A percentile compares a stretch with the other conserved stretches of the same genome.
Conservation (phyloP, 768 basidiomycete species). For the Hemileccinum impolitum region DNA sequence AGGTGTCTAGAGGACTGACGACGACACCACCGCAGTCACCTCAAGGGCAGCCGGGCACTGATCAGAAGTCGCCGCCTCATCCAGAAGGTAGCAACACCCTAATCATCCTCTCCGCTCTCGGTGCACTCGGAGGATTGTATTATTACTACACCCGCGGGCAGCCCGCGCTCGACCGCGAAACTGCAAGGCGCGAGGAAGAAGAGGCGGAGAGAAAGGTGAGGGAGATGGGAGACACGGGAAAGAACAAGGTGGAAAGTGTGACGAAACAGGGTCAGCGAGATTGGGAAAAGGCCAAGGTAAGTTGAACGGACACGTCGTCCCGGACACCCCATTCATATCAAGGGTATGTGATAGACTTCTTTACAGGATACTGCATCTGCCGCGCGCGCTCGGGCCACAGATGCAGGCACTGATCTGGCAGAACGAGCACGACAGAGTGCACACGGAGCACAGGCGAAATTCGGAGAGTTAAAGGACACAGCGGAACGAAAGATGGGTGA, state of each 20-base stretch:
- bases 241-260: constrained; percentile 25
- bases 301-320: not conserved
- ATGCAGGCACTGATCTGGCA: constrained; percentile 23
- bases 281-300: constrained; percentile 36
- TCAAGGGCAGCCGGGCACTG: constrained; percentile 3
- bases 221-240: constrained; percentile 29
- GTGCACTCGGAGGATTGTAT: constrained; percentile 35
- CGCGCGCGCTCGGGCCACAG: constrained; percentile 18
- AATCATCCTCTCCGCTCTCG: constrained; percentile 31
- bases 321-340: not conserved
- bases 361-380: constrained; percentile 15
- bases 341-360: constrained; percentile 10
- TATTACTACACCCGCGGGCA: constrained; percentile 34
- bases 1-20: constrained; percentile 14
- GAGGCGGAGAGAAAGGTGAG: constrained; percentile 28
- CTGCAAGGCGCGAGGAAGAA: constrained; percentile 33
- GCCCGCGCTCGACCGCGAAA: constrained; percentile 18
- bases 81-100: constrained; percentile 24
- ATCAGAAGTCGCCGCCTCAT: not conserved
- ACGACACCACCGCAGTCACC: constrained; percentile 13
- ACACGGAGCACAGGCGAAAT: constrained; percentile 22
- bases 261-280: constrained; percentile 30
- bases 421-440: constrained; percentile 25
- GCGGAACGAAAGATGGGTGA: constrained; percentile 26
- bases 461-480: constrained; percentile 23